phyloP scores from a whole-genome alignment of 1,284 basidiomycete species.

The Cystobasidium sp. region DNA sequence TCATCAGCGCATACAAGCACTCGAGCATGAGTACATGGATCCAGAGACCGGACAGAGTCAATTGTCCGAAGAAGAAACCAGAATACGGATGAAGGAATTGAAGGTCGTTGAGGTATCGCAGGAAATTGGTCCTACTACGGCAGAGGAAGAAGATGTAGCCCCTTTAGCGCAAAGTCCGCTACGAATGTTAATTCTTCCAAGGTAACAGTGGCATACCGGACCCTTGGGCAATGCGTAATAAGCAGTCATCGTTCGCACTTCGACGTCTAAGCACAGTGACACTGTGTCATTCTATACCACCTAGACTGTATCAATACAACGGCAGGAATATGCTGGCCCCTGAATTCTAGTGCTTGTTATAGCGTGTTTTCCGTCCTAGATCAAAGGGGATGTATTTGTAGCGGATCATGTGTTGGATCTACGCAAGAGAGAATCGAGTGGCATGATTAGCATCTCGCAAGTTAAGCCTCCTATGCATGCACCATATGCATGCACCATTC shows the following conservation, averaged over 20 bases:
- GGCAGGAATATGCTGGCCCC: not conserved
- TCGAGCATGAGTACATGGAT: slow-evolving; percentile 15
- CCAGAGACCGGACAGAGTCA: slow-evolving; percentile 18
- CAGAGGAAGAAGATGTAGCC: not conserved
- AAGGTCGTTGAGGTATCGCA: slow-evolving; percentile 4
- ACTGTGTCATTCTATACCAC: not conserved
- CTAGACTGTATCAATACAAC: slow-evolving; percentile 17
- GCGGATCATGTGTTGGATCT: slow-evolving; percentile 87
- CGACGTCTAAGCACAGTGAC: not conserved
- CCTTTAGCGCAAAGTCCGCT: not conserved
- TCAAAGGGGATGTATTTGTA: slow-evolving; percentile 89
- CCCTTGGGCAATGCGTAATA: not conserved
- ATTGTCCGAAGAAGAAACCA: slow-evolving; percentile 1
- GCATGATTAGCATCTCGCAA: slow-evolving; percentile 52
- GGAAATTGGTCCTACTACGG: not conserved
- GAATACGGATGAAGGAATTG: slow-evolving; percentile 21
- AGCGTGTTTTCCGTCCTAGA: slow-evolving; percentile 81
- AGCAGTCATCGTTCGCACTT: not conserved
- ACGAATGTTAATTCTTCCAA: not conserved
- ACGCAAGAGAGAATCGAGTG: slow-evolving; percentile 46
- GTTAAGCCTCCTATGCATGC: not conserved
- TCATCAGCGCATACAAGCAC: slow-evolving; percentile 8
- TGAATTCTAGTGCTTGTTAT: slow-evolving; percentile 24
- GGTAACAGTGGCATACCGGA: not conserved
- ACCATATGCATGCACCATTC: too few species aligned